Evolutionary conservation across 2,329 filamentous ascomycete species (phyloP).

Genomic region (Monosporascus sp.): DNA sequence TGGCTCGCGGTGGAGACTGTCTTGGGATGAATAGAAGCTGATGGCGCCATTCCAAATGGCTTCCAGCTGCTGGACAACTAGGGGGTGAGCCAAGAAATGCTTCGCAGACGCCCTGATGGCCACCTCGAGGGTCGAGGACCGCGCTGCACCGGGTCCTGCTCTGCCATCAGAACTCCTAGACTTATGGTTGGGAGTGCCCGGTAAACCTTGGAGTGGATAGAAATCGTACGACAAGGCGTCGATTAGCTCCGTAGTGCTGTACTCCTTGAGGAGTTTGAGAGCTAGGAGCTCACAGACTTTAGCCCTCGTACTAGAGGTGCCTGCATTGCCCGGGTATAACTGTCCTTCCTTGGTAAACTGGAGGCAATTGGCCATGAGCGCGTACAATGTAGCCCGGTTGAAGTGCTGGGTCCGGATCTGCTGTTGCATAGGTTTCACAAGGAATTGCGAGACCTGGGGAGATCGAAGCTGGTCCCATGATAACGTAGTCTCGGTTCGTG

Average conservation of each 20-base stretch:
- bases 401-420: constrained; percentile 80
- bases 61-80: constrained; percentile 92
- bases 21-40: constrained; percentile 85
- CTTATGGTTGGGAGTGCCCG: constrained; percentile 36
- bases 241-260: constrained; percentile 81
- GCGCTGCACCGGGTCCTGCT: constrained; percentile 53
- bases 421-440: constrained; percentile 91
- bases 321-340: constrained; percentile 74
- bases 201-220: constrained; percentile 79
- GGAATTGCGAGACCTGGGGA: constrained; percentile 92
- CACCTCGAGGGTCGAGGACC: constrained; percentile 87
- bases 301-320: constrained; percentile 76
- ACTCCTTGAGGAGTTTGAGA: constrained; percentile 85
- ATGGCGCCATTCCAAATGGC: constrained; percentile 96
- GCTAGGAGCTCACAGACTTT: constrained; percentile 87
- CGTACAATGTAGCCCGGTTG: constrained; percentile 80
- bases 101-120: constrained; percentile 91
- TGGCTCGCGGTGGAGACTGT: constrained; percentile 68
- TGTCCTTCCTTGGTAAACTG: constrained; percentile 89
- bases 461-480: constrained; percentile 93
- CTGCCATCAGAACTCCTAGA: constrained; percentile 29
- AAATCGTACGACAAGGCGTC: constrained; percentile 95
- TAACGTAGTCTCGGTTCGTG: constrained; percentile 84
- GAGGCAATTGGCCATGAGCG: constrained; percentile 86
- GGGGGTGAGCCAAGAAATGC: constrained; percentile 82